Evolutionary conservation across 768 basidiomycete species (phyloP), one percentile per base, ranked within the genome.

Genomic region (Pisolithus tinctorius): DNA sequence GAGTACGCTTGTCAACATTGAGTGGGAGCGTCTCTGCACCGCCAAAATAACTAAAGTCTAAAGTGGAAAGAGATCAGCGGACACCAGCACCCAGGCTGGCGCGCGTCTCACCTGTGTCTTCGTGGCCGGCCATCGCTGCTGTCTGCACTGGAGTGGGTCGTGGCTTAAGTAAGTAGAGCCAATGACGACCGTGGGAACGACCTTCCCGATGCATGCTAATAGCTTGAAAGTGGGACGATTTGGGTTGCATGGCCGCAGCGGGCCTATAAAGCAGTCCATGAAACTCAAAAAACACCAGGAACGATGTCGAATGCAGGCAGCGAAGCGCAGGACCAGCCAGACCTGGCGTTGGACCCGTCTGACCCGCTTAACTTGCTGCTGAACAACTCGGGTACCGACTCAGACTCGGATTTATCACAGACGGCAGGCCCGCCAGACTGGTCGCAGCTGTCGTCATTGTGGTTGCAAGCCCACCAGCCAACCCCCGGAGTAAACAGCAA

Each of bases 1-100:
- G 76, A 23, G 77, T 69, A 48, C 81, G 71, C 10, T 65, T 59
- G 74, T 82, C 34, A 3, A 34, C 11, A 11, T 34, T 61, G 51
- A 86, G 83, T 6, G 72, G 57, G 36, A 87, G 70, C 2, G 85
- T 82, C 58, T 94, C 91, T 9, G 91, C 91, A 6, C 91, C 91
- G 44, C 91, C 91, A 55, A 79, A 88, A 48, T 84, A 76, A 58
- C 87, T 89, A 67, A 80, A 91, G 63, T 91, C 88, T 87, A 14
- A 13, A 34, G 5, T 13, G 59, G 0, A 23, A 29, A 16, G 30
- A 11, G 36, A 27, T 46, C 45, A 46, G 45, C n/a, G 20, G 14
- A 14, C 7, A 14, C 17, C 4, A 20, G 34, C 27, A 4, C 40
- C 11, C 44, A 26, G 20, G 7, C 45, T 16, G 34, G 14, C 46